Evolutionary conservation across 192 early-diverging fungal species (phyloP).

Genomic region (Backusella tarrabulga): DNA sequence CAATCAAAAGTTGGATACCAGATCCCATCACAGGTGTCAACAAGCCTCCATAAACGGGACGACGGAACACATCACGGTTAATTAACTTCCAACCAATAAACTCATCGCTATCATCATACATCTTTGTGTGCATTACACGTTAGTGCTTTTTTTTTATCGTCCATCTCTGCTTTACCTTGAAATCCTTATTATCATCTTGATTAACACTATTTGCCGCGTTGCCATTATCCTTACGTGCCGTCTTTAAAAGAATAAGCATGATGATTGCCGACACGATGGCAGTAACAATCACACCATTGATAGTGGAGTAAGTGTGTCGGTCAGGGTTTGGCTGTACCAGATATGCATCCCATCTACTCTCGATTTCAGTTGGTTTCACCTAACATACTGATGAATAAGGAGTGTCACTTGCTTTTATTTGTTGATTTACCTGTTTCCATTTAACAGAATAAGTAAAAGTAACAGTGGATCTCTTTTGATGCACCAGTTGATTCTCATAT

Average conservation of each 20-base stretch:
- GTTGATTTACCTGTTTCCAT: conserved; percentile 56
- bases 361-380: conserved; percentile 25
- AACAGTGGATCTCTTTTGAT: conserved; percentile 35
- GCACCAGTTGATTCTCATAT: conserved; percentile 33
- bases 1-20: conserved; percentile 67
- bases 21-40: conserved; percentile 73
- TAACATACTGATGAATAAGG: not conserved
- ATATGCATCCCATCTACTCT: conserved; percentile 68
- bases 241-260: conserved; percentile 65
- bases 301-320: conserved; percentile 67
- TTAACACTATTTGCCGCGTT: conserved; percentile 24
- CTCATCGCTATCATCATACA: conserved; percentile 47
- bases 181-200: conserved; percentile 44
- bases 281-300: conserved; percentile 68
- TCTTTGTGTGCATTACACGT: not conserved
- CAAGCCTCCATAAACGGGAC: conserved; percentile 60
- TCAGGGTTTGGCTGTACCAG: conserved; percentile 47
- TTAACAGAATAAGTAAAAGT: conserved; percentile 72
- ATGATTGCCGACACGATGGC: conserved; percentile 67
- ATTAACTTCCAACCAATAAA: conserved; percentile 75
- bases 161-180: conserved; percentile 25
- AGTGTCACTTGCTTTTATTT: too few relatives aligned
- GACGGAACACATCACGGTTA: conserved; percentile 75
- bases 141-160: not conserved
- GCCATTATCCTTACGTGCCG: conserved; percentile 57